Evolutionary conservation across 805 yeast genomes (phyloP), one percentile per base, ranked within the genome.

Genomic region (Jamesozyma gamospora): DNA sequence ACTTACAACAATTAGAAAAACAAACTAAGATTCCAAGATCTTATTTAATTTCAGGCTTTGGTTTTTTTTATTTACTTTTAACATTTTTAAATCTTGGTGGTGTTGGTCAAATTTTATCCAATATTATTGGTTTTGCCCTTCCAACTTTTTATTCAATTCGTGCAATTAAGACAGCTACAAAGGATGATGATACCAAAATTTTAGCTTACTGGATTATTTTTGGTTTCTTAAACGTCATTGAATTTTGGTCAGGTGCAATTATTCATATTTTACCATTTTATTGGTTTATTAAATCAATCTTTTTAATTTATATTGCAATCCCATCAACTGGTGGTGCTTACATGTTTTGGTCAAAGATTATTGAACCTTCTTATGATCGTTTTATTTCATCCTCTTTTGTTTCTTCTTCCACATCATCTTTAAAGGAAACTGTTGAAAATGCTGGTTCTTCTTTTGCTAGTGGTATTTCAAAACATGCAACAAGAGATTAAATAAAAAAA

Each of bases 161-260:
- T 46, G 97, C 98, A 17, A 70, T 92, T 49, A 82, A 78, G 62
- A 82, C 95, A 17, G 48, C 75, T 9, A 56, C 73, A 14, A 65
- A 77, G 32, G 64, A 67, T 32, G 96, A 90, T 62, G 99, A 92
- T 64, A 78, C 92, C 35, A 80, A 82, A 61, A 75, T 84, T 60
- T 74, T 92, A 57, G 84, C 96, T 12, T 92, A 92, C 71, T 92
- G 98, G 98, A 96, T 92, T 42, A 95, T 92, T n/a, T 92, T 84
- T 60, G 95, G 96, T 13, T 78, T 79, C 53, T 75, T 92, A 68
- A 85, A 79, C 62, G 88, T 92, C 39, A 60, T 86, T 55, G 99
- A 92, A 69, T 92, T 86, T 74, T 92, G 96, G 97, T 79, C 95
- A 40, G 76, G 78, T 56, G 82, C 96, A 28, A 81, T 92, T 53